Conservation (phyloP, 1,284 basidiomycete species). For the Omphalotus olearius region DNA sequence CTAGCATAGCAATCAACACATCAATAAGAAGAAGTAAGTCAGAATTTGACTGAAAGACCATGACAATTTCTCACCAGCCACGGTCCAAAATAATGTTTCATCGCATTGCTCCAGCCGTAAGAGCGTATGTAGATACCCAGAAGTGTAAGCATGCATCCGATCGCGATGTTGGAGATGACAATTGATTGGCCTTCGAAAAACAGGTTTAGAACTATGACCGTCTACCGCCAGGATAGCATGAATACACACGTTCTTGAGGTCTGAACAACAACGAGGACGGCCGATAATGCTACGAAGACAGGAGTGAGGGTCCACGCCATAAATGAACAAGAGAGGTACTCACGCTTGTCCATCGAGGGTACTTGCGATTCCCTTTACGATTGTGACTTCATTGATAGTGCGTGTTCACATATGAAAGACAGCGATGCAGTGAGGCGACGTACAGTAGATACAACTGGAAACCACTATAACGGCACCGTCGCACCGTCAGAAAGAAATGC, state of each 20-base stretch:
- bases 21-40: not conserved
- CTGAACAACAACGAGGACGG: constrained; percentile 29
- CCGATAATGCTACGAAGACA: constrained; percentile 25
- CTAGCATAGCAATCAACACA: constrained; percentile 6
- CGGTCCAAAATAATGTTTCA: constrained; percentile 44
- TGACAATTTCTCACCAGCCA: constrained; percentile 44
- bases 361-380: constrained; percentile 31
- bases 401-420: not conserved
- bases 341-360: constrained; percentile 30
- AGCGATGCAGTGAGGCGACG: constrained; percentile 5
- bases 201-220: not conserved
- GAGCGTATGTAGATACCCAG: constrained; percentile 38
- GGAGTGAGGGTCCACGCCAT: not conserved
- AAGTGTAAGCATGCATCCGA: constrained; percentile 39
- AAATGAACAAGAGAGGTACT: constrained; percentile 6
- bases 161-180: constrained; percentile 53
- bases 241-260: constrained; percentile 22
- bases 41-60: not conserved
- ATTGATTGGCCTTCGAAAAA: constrained; percentile 27
- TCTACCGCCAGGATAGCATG: not conserved
- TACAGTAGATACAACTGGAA: constrained; percentile 32
- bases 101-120: constrained; percentile 21
- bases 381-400: constrained; percentile 22
- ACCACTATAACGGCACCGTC: constrained; percentile 20
- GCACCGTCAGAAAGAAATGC: constrained; percentile 20